These are phyloP conservation scores for Pestalotiopsis sp. DNA, from an alignment of 2,329 filamentous ascomycete genomes.

Conservation along the genomic window DNA sequence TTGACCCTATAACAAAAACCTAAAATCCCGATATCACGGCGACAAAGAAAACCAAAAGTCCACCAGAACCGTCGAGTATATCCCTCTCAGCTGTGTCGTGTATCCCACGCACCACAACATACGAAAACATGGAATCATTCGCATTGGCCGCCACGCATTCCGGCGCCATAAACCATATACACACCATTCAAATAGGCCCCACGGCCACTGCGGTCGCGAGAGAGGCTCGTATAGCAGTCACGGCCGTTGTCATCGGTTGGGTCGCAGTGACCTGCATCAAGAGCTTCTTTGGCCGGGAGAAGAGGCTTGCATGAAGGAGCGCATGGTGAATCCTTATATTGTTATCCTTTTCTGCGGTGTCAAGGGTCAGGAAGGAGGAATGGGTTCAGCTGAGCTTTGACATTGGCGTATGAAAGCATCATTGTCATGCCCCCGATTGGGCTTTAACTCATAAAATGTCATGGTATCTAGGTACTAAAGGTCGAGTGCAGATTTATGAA, in stretches of 20 bases:
- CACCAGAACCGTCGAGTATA: neutral
- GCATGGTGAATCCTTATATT: neutral
- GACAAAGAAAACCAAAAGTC: too few relatives aligned
- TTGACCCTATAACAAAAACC: too few relatives aligned
- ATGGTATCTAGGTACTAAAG: too few relatives aligned
- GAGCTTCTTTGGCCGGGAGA: conserved; percentile 18
- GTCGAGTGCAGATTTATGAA: too few relatives aligned
- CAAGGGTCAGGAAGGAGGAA: too few relatives aligned
- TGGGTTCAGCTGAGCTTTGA: too few relatives aligned
- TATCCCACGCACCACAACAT: neutral
- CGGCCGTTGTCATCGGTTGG: conserved; percentile 34
- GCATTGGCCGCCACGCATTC: conserved; percentile 35
- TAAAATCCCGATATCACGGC: too few relatives aligned
- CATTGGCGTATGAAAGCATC: too few relatives aligned
- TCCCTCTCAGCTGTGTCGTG: neutral
- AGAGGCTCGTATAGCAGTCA: conserved; percentile 33
- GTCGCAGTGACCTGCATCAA: conserved; percentile 34
- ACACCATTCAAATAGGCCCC: conserved; percentile 33
- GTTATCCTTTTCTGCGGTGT: neutral
- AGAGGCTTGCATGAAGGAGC: neutral
- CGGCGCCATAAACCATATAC: conserved; percentile 37
- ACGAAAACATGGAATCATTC: conserved; percentile 36
- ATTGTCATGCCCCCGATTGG: too few relatives aligned
- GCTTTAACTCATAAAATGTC: too few relatives aligned
- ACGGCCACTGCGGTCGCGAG: conserved; percentile 28